Percentiles rank a stretch among this genome's conserved stretches.
These are phyloP conservation scores for Colletotrichum eremochloae DNA, from an alignment of 2,329 filamentous ascomycete species.

Conservation along the genomic window DNA sequence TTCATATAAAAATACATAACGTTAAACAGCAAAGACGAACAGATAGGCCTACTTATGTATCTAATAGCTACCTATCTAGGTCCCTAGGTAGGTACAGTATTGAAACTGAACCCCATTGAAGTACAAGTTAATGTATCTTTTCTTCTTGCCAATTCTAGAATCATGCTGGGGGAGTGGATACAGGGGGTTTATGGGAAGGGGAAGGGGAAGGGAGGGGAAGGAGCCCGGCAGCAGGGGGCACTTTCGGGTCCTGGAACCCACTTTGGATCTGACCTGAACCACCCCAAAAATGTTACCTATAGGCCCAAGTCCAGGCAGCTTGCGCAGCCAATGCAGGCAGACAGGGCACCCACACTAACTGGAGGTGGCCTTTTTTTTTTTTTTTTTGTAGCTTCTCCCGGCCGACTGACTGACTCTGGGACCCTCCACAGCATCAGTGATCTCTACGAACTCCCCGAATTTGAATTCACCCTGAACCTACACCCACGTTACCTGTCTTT, in stretches of 20 bases:
- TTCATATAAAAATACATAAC: not conserved
- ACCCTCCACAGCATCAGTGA: conserved; percentile 19
- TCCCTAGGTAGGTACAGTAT: not conserved
- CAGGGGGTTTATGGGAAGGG: conserved; percentile 23
- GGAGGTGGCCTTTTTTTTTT: not conserved
- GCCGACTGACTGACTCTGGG: conserved; percentile 10
- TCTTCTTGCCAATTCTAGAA: conserved; percentile 43
- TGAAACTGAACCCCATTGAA: not conserved
- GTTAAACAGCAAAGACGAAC: no score
- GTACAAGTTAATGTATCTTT: conserved; percentile 39
- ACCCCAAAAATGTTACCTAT: conserved; percentile 1
- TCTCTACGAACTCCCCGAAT: conserved; percentile 31
- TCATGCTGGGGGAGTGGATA: conserved; percentile 21
- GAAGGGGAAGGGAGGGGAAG: conserved; percentile 22
- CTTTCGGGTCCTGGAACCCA: conserved; percentile 35
- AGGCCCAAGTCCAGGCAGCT: conserved; percentile 11
- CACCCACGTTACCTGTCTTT: conserved; percentile 16
- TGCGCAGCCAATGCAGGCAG: not conserved
- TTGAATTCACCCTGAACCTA: conserved; percentile 21
- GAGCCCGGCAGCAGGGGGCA: conserved; percentile 32
- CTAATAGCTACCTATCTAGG: not conserved
- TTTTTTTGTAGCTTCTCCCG: not conserved
- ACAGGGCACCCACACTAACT: not conserved
- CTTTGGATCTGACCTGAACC: conserved; percentile 22
- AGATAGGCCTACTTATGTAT: not conserved